Evolutionary conservation across 2,329 filamentous ascomycete species (phyloP).

Genomic region (Trichoderma asperellum): DNA sequence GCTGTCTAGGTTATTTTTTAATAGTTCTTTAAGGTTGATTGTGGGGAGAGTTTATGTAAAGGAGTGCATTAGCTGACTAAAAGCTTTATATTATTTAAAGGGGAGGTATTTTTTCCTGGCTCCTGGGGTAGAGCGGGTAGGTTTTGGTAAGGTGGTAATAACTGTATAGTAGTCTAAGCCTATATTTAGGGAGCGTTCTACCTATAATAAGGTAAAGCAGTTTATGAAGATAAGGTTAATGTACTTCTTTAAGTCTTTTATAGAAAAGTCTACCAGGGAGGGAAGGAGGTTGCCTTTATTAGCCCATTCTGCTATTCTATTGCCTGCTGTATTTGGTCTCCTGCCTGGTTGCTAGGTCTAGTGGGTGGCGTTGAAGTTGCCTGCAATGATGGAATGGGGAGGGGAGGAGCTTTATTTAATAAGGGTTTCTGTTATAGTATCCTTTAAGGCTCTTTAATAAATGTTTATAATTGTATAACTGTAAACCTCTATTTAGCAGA

Average conservation of each 20-base stretch:
- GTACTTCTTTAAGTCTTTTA: background rate
- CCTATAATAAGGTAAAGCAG: slow-evolving; percentile 14
- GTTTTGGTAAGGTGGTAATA: slow-evolving; percentile 23
- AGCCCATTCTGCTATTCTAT: slow-evolving; percentile 7
- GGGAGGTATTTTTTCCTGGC: slow-evolving; percentile 5
- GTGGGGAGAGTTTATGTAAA: background rate
- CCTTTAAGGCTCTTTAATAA: background rate
- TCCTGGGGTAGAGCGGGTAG: background rate
- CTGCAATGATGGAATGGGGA: background rate
- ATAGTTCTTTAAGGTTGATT: no score
- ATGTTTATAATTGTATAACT: background rate
- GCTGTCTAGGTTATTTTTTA: no score
- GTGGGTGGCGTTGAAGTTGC: slow-evolving; percentile 7
- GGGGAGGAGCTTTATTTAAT: background rate
- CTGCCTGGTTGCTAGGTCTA: slow-evolving; percentile 1
- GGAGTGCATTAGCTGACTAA: background rate
- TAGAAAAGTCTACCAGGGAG: background rate
- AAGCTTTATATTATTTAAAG: background rate
- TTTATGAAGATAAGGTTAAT: slow-evolving; percentile 30
- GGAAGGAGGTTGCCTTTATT: background rate
- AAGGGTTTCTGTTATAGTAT: background rate
- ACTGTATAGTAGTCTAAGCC: slow-evolving; percentile 31
- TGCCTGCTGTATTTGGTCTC: background rate
- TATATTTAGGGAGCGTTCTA: slow-evolving; percentile 28
- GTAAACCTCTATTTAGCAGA: background rate